Percentiles rank a stretch among this genome's conserved stretches.
phyloP scores from a whole-genome alignment of 2,329 filamentous ascomycete genomes.

The Fusarium longipes region DNA sequence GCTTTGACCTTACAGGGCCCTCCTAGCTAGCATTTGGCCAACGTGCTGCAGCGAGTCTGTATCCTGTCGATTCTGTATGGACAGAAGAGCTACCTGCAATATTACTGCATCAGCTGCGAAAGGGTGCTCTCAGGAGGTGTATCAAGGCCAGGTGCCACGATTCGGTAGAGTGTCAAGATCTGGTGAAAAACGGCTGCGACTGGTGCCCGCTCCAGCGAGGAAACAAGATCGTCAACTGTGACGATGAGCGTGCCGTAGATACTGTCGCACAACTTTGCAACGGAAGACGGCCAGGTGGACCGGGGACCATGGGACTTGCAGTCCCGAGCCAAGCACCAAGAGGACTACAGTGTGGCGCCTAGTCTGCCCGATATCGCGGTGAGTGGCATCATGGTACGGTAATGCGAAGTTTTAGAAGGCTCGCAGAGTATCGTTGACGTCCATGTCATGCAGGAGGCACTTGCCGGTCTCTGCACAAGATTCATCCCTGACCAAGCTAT shows the following conservation, averaged over 20 bases:
- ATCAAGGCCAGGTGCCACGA: not conserved
- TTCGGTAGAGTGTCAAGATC: conserved; percentile 3
- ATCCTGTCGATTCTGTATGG: not conserved
- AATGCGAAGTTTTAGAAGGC: not conserved
- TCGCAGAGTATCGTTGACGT: not conserved
- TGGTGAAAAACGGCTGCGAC: conserved; percentile 20
- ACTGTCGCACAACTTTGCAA: conserved; percentile 15
- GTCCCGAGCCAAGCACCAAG: conserved; percentile 18
- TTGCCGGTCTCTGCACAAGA: not conserved
- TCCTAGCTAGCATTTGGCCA: conserved; percentile 24
- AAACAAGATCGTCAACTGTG: conserved; percentile 44
- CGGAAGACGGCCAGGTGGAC: conserved; percentile 40
- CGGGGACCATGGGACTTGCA: conserved; percentile 25
- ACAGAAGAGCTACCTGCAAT: not conserved
- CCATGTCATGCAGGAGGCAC: not conserved
- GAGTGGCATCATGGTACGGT: conserved; percentile 33
- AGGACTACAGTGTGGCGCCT: conserved; percentile 28
- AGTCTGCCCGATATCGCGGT: conserved; percentile 43
- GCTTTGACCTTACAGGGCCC: conserved; percentile 12
- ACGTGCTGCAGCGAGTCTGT: conserved; percentile 17
- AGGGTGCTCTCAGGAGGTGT: conserved; percentile 27
- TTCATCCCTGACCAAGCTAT: not conserved
- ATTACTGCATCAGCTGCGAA: conserved; percentile 22
- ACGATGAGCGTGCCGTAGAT: conserved; percentile 28
- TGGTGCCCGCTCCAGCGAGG: conserved; percentile 42